Evolutionary conservation across 495 filamentous ascomycete species (phyloP), one percentile per base, ranked within the genome.

Genomic region (Xylaria castorea): DNA sequence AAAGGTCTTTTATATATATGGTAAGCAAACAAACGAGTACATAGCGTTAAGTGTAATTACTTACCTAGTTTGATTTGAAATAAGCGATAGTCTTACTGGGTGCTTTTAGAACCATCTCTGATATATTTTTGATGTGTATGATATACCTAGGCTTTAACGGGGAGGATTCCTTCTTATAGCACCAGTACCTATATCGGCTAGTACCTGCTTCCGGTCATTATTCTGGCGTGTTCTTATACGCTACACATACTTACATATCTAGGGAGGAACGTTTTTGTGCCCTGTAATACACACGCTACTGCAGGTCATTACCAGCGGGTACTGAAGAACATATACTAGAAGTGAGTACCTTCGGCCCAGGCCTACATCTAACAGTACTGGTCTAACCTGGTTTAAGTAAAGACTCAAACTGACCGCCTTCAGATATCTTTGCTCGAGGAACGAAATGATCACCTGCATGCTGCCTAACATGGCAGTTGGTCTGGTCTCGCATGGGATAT

Each of bases 271-370:
- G n/a, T 53, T 53, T 27, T 69, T 36, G 16, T 60, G 53, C 38
- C 51, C 42, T 70, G 60, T 50, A 61, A 44, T 57, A 57, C 18
- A 61, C 55, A 16, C 70, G 63, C 63, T 72, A 72, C 70, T 72
- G 62, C 70, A 72, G 60, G 70, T 72, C 70, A 72, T 72, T 60
- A 12, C 51, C 69, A 36, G 50, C 48, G 50, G 48, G 50, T 44
- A 57, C 50, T 57, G 30, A 53, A 50, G 25, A 65, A 46, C 46
- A 18, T 30, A 48, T 34, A 50, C 32, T 50, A 32, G 20, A 68
- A 42, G 20, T 32, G 44, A 51, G 64, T 34, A 38, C 64, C 34
- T 66, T 38, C 6, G 34, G 58, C 58, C 53, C 0, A 32, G 53
- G 53, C 53, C 53, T 57, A 57, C 53, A 34, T 27, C 53, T 57